Conservation (phyloP, 495 filamentous ascomycete species). For the Talaromyces wortmannii region DNA sequence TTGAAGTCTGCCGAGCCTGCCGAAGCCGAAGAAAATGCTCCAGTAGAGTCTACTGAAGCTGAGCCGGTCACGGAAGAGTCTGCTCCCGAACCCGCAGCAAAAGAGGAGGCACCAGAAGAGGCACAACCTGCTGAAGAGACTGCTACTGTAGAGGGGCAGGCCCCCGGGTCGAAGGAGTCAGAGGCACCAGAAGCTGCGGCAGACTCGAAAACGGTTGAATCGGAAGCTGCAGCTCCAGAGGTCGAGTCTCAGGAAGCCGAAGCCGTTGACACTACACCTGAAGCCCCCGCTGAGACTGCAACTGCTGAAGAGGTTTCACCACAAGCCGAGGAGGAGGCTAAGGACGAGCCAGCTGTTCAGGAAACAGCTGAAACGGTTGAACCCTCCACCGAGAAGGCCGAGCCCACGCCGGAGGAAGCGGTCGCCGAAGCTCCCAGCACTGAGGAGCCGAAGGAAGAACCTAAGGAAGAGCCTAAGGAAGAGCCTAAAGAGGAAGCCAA, state of each 20-base stretch:
- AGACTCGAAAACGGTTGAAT: neutral
- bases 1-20: neutral
- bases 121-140: neutral
- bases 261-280: constrained; percentile 1
- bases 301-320: too few species aligned
- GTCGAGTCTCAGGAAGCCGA: neutral
- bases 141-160: neutral
- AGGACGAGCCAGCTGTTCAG: neutral
- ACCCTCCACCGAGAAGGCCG: neutral
- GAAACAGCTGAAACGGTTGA: neutral
- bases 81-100: neutral
- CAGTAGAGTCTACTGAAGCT: neutral
- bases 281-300: neutral
- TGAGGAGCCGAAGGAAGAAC: too few species aligned
- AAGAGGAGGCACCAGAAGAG: neutral
- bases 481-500: too few species aligned
- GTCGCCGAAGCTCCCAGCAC: neutral
- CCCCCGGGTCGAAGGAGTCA: constrained; percentile 2
- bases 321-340: neutral
- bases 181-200: constrained; percentile 3
- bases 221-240: neutral
- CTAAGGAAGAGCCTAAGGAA: too few species aligned
- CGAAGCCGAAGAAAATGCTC: neutral
- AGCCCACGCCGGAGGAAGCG: neutral
- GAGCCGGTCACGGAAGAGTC: neutral